phyloP scores from a whole-genome alignment of 306 rosid species.

The Trichosanthes cucumerina region DNA sequence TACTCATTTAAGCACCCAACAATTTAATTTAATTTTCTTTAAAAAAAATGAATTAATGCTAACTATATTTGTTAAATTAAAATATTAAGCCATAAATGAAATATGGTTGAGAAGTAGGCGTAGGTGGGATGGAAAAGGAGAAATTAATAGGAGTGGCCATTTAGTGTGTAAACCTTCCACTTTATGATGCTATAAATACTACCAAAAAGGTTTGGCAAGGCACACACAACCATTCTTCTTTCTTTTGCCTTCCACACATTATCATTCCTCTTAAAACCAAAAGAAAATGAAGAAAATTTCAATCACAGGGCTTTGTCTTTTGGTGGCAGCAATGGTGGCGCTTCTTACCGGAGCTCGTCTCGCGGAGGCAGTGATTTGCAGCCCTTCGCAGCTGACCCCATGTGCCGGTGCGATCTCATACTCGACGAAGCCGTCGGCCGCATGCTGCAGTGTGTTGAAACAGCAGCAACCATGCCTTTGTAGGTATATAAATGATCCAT shows the following conservation, averaged over 20 bases:
- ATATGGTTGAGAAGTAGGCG: background rate
- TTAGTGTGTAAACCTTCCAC: background rate
- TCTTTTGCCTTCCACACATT: background rate
- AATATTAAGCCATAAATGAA: background rate
- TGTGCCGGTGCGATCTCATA: conserved; percentile 9
- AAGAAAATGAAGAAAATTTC: background rate
- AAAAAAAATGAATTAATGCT: no score
- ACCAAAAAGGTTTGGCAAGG: background rate
- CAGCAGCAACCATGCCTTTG: background rate
- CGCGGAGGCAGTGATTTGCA: conserved; percentile 11
- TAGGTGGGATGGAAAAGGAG: background rate
- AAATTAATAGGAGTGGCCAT: background rate
- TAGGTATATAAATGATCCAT: background rate
- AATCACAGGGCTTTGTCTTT: background rate
- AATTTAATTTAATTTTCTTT: no score
- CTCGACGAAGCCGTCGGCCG: conserved; percentile 13
- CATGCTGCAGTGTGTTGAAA: conserved; percentile 31
- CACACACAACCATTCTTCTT: background rate
- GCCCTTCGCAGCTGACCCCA: conserved; percentile 13
- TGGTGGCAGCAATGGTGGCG: background rate
- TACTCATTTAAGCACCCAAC: no score
- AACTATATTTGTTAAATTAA: no score
- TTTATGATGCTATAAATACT: background rate
- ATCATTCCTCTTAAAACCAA: background rate
- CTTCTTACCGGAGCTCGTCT: background rate